Evolutionary conservation across 202 grass and related monocot genomes (phyloP).

Genomic region (Cymbopogon flexuosus): DNA sequence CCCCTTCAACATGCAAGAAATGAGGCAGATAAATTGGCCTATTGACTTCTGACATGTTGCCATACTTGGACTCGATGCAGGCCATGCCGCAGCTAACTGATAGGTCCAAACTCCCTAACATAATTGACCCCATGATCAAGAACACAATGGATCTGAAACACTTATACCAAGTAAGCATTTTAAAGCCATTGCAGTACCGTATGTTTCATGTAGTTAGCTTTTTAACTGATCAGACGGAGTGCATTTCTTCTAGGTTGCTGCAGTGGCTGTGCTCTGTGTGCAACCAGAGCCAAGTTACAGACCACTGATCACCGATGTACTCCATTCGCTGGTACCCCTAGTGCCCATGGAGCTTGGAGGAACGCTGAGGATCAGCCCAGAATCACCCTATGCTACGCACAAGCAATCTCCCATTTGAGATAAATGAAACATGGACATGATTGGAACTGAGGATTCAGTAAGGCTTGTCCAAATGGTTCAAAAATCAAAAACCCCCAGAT

Average conservation of each 20-base stretch:
- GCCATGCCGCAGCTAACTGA: conserved; percentile 99
- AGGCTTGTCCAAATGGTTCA: conserved; percentile 7
- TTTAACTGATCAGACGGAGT: conserved; percentile 4
- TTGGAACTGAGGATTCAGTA: background rate
- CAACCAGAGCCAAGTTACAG: conserved; percentile 92
- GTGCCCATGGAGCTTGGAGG: conserved; percentile 89
- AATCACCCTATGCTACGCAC: conserved; percentile 26
- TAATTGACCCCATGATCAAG: conserved; percentile 83
- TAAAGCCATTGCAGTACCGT: background rate
- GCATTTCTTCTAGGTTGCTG: conserved; percentile 54
- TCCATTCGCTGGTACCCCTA: conserved; percentile 86
- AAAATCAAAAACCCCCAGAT: conserved; percentile 3
- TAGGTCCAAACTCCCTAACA: conserved; percentile 84
- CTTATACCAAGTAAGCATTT: conserved; percentile 76
- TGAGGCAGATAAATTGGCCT: background rate
- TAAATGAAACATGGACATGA: conserved; percentile 1
- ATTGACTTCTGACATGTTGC: conserved; percentile 19
- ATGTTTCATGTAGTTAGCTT: background rate
- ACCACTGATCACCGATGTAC: conserved; percentile 89
- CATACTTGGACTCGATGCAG: conserved; percentile 35
- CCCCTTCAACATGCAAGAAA: background rate
- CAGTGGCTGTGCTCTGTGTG: conserved; percentile 84
- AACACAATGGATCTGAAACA: conserved; percentile 93
- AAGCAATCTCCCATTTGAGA: conserved; percentile 32
- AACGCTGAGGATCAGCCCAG: conserved; percentile 44